Percentiles rank a stretch among this genome's conserved stretches.
Conservation (phyloP, 1,284 basidiomycete genomes). For the Rhodotorula sp. region DNA sequence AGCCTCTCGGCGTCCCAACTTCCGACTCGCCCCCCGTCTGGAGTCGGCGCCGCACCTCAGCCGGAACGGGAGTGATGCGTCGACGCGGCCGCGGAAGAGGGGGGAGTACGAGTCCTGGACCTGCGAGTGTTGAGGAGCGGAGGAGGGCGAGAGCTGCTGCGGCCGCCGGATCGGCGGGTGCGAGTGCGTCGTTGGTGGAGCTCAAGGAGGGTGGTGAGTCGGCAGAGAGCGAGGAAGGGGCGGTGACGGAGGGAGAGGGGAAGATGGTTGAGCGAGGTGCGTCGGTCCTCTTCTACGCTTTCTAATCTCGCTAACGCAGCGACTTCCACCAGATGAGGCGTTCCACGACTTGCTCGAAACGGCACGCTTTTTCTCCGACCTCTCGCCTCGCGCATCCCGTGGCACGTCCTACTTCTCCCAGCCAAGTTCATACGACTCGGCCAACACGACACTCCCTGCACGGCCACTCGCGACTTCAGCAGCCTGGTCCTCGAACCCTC, state of each 20-base stretch:
- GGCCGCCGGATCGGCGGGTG: background rate
- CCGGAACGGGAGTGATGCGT: background rate
- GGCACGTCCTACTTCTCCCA: background rate
- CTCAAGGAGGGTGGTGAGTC: background rate
- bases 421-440: conserved; percentile 13
- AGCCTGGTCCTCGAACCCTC: background rate
- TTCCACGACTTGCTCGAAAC: conserved; percentile 29
- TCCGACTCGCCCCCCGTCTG: conserved; percentile 9
- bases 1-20: conserved; percentile 16
- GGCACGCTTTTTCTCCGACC: conserved; percentile 27
- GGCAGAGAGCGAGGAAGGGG: conserved; percentile 1
- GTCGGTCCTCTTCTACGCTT: background rate
- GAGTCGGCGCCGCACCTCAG: background rate
- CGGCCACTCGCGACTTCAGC: background rate
- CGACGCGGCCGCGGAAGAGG: background rate
- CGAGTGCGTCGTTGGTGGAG: background rate
- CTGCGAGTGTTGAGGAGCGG: conserved; percentile 32
- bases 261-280: conserved; percentile 6
- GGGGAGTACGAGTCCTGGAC: conserved; percentile 14
- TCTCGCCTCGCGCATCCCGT: conserved; percentile 19
- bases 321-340: conserved; percentile 11
- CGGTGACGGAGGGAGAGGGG: conserved; percentile 11
- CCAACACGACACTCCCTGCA: background rate
- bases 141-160: conserved; percentile 19
- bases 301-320: background rate